Base-by-base conservation (phyloP, 2,329 filamentous ascomycete species). In the Simplicillium aogashimaense region DNA sequence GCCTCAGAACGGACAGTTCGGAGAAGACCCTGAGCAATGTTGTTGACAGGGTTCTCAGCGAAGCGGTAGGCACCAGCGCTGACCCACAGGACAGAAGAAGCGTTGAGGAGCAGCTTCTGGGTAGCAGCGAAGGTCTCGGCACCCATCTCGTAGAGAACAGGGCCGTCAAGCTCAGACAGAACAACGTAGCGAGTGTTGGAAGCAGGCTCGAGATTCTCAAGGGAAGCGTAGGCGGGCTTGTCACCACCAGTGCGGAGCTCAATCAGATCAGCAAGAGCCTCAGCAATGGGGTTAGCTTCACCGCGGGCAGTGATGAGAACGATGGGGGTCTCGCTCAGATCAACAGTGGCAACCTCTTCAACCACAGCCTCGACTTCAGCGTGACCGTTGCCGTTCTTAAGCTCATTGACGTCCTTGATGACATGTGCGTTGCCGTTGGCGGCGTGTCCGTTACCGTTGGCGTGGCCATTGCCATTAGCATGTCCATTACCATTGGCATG, bases 1-100 rank as follows among this genome's bases (percentile, higher is more conserved):
- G 64, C 62, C 47, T 72, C 69, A 2, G 68, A 69, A 1, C 68
- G 65, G 16, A 71, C 56, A 2, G 62, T 65, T 28, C 69, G 58
- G 42, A 64, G 59, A 3, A 72, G 53, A 25, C 68, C 69, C 8
- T 61, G 58, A 0, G 69, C 54, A 55, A 72, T 64, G 49, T 67
- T 69, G 37, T 59, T 50, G 35, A 64, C 56, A 3, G 58, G 66
- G 43, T 54, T 59, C 10, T 53, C 44, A 4, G 58, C 57, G 25
- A 54, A 54, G 13, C 53, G 52, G 40, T 63, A 66, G 1, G 62
- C 64, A 8, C 64, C 65, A 3, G 53, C 50, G 5, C 60, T 58
- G 4, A 63, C 59, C 65, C 65, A 67, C 10, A 67, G 54, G 10
- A 60, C 53, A 4, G 61, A 60, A 3, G 58, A 53, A 4, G 52